Conservation (phyloP, 305 asterid species). For the Fraxinus ornus region DNA sequence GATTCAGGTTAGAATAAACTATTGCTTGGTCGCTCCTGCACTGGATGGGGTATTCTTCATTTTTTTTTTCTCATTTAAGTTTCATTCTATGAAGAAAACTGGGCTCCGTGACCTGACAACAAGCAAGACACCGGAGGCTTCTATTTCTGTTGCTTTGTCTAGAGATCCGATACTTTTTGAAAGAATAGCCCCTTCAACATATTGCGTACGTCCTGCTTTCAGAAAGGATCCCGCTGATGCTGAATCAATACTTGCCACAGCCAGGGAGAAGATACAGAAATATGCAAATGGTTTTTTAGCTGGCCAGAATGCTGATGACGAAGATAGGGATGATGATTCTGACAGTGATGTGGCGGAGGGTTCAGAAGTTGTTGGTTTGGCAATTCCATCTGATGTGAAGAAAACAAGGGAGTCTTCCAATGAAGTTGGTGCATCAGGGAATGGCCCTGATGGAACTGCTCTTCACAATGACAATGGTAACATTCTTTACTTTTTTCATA, state of each 20-base stretch:
- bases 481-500: conserved; percentile 42
- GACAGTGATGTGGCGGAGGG: conserved; percentile 86
- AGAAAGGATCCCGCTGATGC: conserved; percentile 97
- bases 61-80: conserved; percentile 11
- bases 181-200: conserved; percentile 97
- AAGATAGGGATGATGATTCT: conserved; percentile 93
- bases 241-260: conserved; percentile 72
- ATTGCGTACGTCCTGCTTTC: conserved; percentile 81
- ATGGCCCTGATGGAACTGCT: conserved; percentile 41
- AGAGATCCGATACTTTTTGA: conserved; percentile 96
- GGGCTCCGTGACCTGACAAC: conserved; percentile 96
- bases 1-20: conserved; percentile 70
- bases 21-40: neutral
- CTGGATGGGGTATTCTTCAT: neutral
- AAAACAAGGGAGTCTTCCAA: conserved; percentile 41
- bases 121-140: conserved; percentile 99
- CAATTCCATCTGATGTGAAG: conserved; percentile 52
- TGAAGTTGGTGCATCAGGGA: conserved; percentile 43
- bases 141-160: conserved; percentile 98
- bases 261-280: conserved; percentile 87
- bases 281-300: conserved; percentile 78
- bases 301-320: conserved; percentile 84
- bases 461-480: conserved; percentile 38
- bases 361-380: conserved; percentile 74
- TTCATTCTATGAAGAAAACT: conserved; percentile 58